Conservation (phyloP, 164 flowering plant genomes). For the grape (Vitis vinifera) region ASM3070453v1 NC_081819.1:16583001-16583500, state of each 20-base stretch:
- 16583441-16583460: constrained; percentile 52
- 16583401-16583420: constrained; percentile 50
- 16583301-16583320: neutral
- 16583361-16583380: constrained; percentile 87
- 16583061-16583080: constrained; percentile 87
- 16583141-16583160: constrained; percentile 67
- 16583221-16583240: constrained; percentile 90
- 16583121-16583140: constrained; percentile 66
- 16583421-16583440: constrained; percentile 44
- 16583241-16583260: constrained; percentile 51
- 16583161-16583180: constrained; percentile 70
- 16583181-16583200: constrained; percentile 93
- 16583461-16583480: constrained; percentile 44
- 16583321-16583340: constrained; percentile 6
- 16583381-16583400: constrained; percentile 57
- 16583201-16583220: constrained; percentile 82
- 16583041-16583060: constrained; percentile 30
- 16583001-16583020: neutral
- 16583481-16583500: constrained; percentile 51
- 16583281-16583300: neutral
- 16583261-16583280: neutral
- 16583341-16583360: constrained; percentile 91
- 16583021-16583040: constrained; percentile 1
- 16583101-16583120: constrained; percentile 80
- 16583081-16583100: constrained; percentile 75